Evolutionary conservation across 2,329 filamentous ascomycete genomes (phyloP).

Genomic region (Diaporthe aspalathi): DNA sequence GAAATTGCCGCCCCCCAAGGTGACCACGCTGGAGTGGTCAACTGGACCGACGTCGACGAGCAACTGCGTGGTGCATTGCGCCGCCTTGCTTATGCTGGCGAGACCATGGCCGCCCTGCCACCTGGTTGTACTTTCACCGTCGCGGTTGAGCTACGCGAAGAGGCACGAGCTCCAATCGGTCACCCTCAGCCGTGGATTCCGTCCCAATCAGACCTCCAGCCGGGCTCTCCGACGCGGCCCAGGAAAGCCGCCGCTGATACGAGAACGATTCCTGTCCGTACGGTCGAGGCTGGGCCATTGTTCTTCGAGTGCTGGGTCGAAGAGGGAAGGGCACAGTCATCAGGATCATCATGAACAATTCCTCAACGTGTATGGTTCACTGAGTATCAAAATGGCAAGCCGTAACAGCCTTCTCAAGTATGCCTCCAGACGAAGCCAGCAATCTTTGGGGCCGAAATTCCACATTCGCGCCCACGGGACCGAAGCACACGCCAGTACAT

Average conservation of each 20-base stretch:
- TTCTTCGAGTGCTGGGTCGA: constrained; percentile 76
- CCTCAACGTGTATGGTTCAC: neutral
- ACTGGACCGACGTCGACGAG: constrained; percentile 74
- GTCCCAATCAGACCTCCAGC: constrained; percentile 60
- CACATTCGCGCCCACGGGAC: constrained; percentile 38
- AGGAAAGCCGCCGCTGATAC: constrained; percentile 51
- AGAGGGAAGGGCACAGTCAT: constrained; percentile 57
- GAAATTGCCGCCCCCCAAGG: constrained; percentile 35
- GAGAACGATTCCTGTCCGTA: constrained; percentile 62
- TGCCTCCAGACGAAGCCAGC: neutral
- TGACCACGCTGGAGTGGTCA: constrained; percentile 48
- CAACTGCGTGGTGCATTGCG: constrained; percentile 76
- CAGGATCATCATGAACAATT: constrained; percentile 16
- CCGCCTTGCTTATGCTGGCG: constrained; percentile 69
- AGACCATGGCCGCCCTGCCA: constrained; percentile 68
- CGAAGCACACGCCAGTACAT: too few species aligned
- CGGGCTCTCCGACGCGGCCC: constrained; percentile 48
- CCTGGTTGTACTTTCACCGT: constrained; percentile 78
- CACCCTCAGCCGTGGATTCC: constrained; percentile 73
- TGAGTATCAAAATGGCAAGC: neutral
- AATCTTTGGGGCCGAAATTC: constrained; percentile 51
- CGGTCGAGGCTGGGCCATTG: constrained; percentile 68
- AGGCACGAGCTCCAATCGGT: constrained; percentile 67
- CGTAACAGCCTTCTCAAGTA: neutral
- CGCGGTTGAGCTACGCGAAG: constrained; percentile 77